phyloP scores from a whole-genome alignment of 805 yeast species.

The Kodamaea leandrae region DNA sequence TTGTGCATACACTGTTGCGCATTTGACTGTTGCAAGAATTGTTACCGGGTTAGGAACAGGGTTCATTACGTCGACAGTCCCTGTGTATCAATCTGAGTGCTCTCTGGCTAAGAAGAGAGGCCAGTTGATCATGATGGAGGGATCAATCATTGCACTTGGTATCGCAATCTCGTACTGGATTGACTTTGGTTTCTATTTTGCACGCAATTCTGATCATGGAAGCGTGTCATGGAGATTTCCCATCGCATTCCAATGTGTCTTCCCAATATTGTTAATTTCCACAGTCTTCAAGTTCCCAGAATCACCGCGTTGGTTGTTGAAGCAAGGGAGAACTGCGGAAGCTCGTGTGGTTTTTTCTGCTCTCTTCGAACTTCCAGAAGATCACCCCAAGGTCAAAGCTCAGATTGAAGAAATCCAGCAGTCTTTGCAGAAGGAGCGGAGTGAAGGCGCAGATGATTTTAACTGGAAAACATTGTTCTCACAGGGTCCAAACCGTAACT shows the following conservation, averaged over 20 bases:
- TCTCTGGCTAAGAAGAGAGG: conserved; percentile 6
- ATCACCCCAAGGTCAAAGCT: conserved; percentile 13
- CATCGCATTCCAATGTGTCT: conserved; percentile 4
- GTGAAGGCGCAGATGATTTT: conserved; percentile 21
- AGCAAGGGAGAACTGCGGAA: conserved; percentile 20
- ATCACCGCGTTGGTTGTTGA: conserved; percentile 31
- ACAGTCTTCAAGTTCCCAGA: conserved; percentile 33
- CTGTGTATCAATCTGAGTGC: conserved; percentile 13
- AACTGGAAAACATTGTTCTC: conserved; percentile 28
- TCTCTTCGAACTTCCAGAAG: conserved; percentile 9
- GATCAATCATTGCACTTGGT: conserved; percentile 7
- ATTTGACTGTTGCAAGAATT: conserved; percentile 18
- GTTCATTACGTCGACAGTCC: conserved; percentile 13
- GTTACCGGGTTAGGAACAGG: conserved; percentile 7
- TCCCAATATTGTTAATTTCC: conserved; percentile 4
- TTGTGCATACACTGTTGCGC: conserved; percentile 19
- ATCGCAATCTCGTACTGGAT: conserved; percentile 13
- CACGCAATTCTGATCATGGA: conserved; percentile 15
- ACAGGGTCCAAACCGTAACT: conserved; percentile 44
- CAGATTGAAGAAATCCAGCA: conserved; percentile 19
- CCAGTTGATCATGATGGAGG: conserved; percentile 24
- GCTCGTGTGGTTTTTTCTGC: conserved; percentile 17
- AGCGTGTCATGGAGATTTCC: conserved; percentile 12
- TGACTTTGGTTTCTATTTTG: conserved; percentile 9
- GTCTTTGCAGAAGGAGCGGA: conserved; percentile 14